Base-by-base conservation (phyloP, 2,329 filamentous ascomycete genomes). In the Colletotrichum noveboracense region DNA sequence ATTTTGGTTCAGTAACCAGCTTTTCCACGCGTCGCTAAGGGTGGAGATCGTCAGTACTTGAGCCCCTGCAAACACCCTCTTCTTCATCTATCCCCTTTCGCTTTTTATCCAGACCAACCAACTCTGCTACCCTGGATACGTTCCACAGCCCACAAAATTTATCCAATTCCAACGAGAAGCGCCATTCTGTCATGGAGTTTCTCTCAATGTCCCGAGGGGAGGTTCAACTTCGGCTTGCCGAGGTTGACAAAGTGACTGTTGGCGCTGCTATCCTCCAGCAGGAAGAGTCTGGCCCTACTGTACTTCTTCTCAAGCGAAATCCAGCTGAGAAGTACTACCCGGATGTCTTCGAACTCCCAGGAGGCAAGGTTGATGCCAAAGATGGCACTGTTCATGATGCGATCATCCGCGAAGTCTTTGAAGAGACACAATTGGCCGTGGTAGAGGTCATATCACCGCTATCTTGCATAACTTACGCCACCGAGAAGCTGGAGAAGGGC, bases 31-130 rank as follows among this genome's bases (percentile, higher is more conserved):
- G 38, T 43, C 38, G 0, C 16, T 5, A 43, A 43, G 8, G 8
- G 38, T 9, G 0, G 16, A 43, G 0, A 43, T 43, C 0, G 0
- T 0, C 0, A 43, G 38, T 43, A n/a, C 16, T 43, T 43, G 0
- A 43, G 38, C 38, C 38, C 38, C 8, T 18, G 5, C 38, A 43
- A 43, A 43, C 38, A 1, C 38, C 18, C 16, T 43, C 38, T 43
- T n/a, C 38, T 43, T 43, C 38, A n/a, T 18, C 38, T 0, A n/a
- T 43, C 5, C 5, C 38, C 38, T 16, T 5, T n/a, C 34, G 34
- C 34, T n/a, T 3, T 10, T 18, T 43, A 0, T 43, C 38, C 38
- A 43, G 0, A 10, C 36, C 34, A 16, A 38, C 34, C 36, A 43
- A 43, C 16, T 38, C 36, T 43, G 38, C 38, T 3, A n/a, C 38